Evolutionary conservation across 352 stramenopile species (phyloP).

Genomic region (Phytophthora palmivora): DNA sequence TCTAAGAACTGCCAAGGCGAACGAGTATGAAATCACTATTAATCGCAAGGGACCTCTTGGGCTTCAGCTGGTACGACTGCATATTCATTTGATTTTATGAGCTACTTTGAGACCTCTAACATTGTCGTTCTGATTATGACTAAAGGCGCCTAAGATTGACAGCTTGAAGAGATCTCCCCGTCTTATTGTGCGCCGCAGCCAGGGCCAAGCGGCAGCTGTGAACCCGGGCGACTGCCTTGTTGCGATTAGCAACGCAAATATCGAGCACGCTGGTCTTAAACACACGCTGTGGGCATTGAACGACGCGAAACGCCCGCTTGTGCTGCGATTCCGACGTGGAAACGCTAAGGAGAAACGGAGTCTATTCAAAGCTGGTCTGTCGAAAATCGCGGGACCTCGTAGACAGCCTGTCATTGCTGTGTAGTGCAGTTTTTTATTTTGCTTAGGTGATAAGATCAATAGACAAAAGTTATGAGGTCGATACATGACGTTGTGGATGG

Average conservation of each 20-base stretch:
- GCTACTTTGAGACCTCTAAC: conserved; percentile 4
- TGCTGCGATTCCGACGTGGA: conserved; percentile 82
- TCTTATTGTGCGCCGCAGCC: conserved; percentile 80
- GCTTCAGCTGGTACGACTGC: conserved; percentile 60
- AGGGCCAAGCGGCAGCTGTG: conserved; percentile 72
- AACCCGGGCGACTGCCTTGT: conserved; percentile 86
- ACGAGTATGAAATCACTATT: conserved; percentile 87
- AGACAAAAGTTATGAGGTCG: conserved; percentile 27
- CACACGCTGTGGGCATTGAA: conserved; percentile 89
- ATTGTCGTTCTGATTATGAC: conserved; percentile 10
- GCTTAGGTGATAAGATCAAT: conserved; percentile 21
- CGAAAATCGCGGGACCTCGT: conserved; percentile 42
- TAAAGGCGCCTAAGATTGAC: conserved; percentile 53
- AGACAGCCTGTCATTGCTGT: conserved; percentile 55
- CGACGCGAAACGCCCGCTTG: conserved; percentile 72
- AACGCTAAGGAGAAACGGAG: conserved; percentile 82
- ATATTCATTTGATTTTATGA: conserved; percentile 3
- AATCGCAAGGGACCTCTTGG: conserved; percentile 62
- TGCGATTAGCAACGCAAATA: conserved; percentile 82
- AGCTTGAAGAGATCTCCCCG: conserved; percentile 59
- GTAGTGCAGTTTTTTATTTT: conserved; percentile 43
- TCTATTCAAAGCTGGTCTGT: conserved; percentile 61
- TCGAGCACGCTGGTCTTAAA: conserved; percentile 86
- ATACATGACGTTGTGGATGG: conserved; percentile 17
- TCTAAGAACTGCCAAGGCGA: conserved; percentile 72